Percentiles rank a stretch among this genome's conserved stretches.
phyloP scores from a whole-genome alignment of 306 rosid genomes.

The Castanospermum australe region DNA sequence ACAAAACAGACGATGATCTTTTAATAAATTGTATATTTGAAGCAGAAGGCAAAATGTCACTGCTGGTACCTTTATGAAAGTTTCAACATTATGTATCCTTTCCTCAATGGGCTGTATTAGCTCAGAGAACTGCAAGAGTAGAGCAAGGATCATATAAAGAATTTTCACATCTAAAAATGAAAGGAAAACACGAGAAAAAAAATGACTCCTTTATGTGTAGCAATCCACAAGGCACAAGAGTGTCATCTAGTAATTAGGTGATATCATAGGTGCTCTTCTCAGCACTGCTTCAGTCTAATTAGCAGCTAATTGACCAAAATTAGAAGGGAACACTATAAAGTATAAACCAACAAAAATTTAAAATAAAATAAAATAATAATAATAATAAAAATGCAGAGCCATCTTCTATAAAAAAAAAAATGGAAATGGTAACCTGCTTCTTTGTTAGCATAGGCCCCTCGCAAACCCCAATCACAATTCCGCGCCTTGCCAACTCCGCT shows the following conservation, averaged over 20 bases:
- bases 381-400: too few relatives aligned
- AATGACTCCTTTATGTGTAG: background rate
- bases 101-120: constrained; percentile 78
- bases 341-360: background rate
- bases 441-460: constrained; percentile 87
- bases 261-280: background rate
- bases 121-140: constrained; percentile 65
- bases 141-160: background rate
- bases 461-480: constrained; percentile 80
- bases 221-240: background rate
- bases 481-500: constrained; percentile 61
- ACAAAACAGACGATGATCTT: background rate
- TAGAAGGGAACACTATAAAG: background rate
- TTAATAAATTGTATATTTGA: background rate
- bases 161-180: constrained; percentile 10
- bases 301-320: background rate
- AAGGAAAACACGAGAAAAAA: background rate
- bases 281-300: background rate
- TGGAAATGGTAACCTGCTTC: constrained; percentile 51
- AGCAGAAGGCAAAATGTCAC: background rate
- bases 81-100: constrained; percentile 60
- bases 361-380: background rate
- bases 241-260: background rate
- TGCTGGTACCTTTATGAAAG: constrained; percentile 73
- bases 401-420: too few relatives aligned